phyloP scores from a whole-genome alignment of 2,329 filamentous ascomycete species.

The Cercospora sp. region DNA sequence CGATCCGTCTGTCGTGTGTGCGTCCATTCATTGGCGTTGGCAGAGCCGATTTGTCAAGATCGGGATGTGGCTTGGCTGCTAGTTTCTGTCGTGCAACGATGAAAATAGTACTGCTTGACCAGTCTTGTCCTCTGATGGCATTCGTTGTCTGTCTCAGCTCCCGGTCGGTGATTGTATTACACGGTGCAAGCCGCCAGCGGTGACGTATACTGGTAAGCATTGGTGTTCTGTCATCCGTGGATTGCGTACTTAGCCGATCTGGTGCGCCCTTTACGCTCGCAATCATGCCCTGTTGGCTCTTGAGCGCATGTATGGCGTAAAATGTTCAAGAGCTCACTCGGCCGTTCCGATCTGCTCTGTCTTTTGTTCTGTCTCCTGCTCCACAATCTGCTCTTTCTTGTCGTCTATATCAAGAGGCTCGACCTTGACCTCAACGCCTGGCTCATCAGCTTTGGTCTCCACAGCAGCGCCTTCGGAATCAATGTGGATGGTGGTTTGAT shows the following conservation, averaged over 20 bases:
- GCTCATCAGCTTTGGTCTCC: slow-evolving; percentile 13
- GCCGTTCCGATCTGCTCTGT: not conserved
- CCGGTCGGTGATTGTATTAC: not conserved
- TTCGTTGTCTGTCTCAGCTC: not conserved
- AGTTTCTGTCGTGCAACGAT: not conserved
- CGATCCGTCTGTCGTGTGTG: not conserved
- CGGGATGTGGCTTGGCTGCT: not conserved
- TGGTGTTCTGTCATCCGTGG: not conserved
- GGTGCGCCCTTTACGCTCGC: not conserved
- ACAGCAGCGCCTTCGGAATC: not conserved
- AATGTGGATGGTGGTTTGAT: slow-evolving; percentile 16
- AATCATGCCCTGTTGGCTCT: too few relatives aligned
- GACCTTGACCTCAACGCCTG: slow-evolving; percentile 22
- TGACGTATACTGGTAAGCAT: not conserved
- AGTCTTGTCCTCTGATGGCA: not conserved
- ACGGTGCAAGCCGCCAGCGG: not conserved
- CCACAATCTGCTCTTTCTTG: not conserved
- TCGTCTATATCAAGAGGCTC: slow-evolving; percentile 17
- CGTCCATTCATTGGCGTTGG: not conserved
- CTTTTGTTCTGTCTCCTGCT: not conserved
- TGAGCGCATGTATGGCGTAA: not conserved
- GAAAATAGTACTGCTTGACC: not conserved
- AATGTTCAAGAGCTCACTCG: not conserved
- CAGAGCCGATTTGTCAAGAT: not conserved
- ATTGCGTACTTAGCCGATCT: not conserved